Base-by-base conservation (phyloP, 176 grass and related monocot species). In the Ensete ventricosum region DNA sequence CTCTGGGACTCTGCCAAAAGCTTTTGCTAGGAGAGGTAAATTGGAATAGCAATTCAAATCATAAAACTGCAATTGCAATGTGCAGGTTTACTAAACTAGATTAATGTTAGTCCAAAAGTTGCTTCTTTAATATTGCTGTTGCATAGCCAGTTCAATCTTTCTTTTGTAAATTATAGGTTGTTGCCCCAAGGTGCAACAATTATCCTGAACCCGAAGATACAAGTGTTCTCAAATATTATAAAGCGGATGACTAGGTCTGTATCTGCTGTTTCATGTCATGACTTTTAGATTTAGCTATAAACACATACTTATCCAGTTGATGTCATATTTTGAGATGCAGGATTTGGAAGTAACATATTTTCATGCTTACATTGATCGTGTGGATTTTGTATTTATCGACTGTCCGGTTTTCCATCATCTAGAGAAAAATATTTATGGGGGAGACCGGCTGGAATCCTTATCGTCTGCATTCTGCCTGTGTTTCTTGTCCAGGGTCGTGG, bases 301-400 rank as follows among this genome's bases (percentile, higher is more conserved):
- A 53, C n/a, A 51, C 23, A 9, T 77, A 43, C 52, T 21, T 20
- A 77, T n/a, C 25, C 43, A 23, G 60, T 62, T 71, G 0, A 1
- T 76, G 34, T 29, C 55, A 14, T 79, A 2, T 1, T 79, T 23
- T 78, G 22, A 23, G 22, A 23, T 23, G 22, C 22, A 23, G 22
- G 22, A 23, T 23, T 23, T 23, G 22, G 22, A 23, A 23, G 22
- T 23, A 23, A 89, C 14, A 67, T 98, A 93, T 70, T 83, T 83
- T 67, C 94, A 93, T 51, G 83, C 88, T 52, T 89, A 85, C 62
- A 93, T 98, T 5, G 94, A 98, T 82, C 90, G 94, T 70, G 94
- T 98, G 74, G 94, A 98, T 89, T 98, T 89, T 78, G 22, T 93
- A 5, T 98, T 98, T 73, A 81, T 98, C 22, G 95, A 98, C 22